Base-by-base conservation (phyloP, 1,284 basidiomycete genomes). In the Fomitopsis betulina region DNA sequence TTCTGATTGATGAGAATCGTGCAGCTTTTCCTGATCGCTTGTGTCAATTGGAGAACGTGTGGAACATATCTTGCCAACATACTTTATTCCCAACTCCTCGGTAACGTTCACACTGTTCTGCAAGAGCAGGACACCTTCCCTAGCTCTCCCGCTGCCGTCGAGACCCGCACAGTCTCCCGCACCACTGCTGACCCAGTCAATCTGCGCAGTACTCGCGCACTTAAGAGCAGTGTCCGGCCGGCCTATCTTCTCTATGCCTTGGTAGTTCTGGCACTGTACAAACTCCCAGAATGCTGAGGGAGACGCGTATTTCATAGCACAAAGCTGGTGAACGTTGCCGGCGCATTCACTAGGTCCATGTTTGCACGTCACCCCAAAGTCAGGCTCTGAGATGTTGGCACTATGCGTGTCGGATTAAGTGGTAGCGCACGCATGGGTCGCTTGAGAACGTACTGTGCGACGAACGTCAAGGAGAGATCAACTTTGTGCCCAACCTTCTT, bases 261-360 rank as follows among this genome's bases (percentile, higher is more conserved):
- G 77, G 66, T 79, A 87, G 70, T 94, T 93, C 70, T 89, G 84
- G 73, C 92, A 94, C 61, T 83, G 82, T 60, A 87, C 72, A 69
- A 88, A 87, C 62, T 81, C 73, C 89, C 91, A 91, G 88, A 91
- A 88, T 30, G 74, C 73, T n/a, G 72, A 62, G 32, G 72, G 67
- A 21, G 75, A 70, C 12, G 82, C 76, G 64, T 89, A 78, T 68
- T 84, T 83, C 59, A 77, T 75, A 13, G 85, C 85, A 68, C 93
- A 96, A 25, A 96, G 79, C 69, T 95, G 86, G 62, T 95, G 89
- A 17, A 93, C 82, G 74, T 95, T 93, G 54, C 91, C 93, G n/a
- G 85, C 85, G 66, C 92, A 94, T 73, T 96, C 93, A 50, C 80
- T 72, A 17, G 76, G 74, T 21, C 93, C 93, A 70, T 96, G 93